Evolutionary conservation across 257 asterid genomes (phyloP), one percentile per base, ranked within the genome.

Genomic region (Plantago elongata): DNA sequence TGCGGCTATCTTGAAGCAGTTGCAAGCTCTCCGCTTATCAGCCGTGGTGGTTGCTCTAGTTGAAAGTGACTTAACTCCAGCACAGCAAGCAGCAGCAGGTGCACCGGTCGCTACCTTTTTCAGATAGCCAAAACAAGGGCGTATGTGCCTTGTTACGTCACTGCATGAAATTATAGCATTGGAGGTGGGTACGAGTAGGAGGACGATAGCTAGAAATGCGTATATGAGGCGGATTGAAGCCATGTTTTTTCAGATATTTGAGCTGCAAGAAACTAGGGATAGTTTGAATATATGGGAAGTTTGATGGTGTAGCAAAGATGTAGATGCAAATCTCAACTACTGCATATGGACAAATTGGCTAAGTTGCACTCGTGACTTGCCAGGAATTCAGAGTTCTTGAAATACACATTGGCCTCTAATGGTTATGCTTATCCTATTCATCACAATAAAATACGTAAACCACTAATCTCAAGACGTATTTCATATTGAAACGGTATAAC

Each of bases 11-110:
- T 81, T 88, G 11, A 88, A 71, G 71, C 96, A 88, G 57, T 47
- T 62, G 66, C 96, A 88, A 0, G 83, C 89, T 4, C 79, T 51
- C 74, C 75, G 84, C 66, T 70, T 83, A 74, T 88, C 96, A 1
- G 79, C 61, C 1, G 76, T 57, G 54, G 72, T 57, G 38, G 77
- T 54, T 37, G 87, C 78, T 3, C 83, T 14, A 9, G 84, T 52
- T 0, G 72, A 78, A 0, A 88, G 87, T 14, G 34, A 74, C 8
- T 72, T 51, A 5, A 68, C 86, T 0, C 89, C 94, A 0, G 61
- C 22, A 29, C 96, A 85, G 70, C 96, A 88, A 0, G 70, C 22
- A 0, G 69, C 0, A 37, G 94, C 84, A 9, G 87, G 89, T 10
- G 34, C 10, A 5, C 91, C 96, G 17, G 75, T 79, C 42, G 83